Conservation (phyloP, 306 rosid genomes). For the Corylus heterophylla region DNA sequence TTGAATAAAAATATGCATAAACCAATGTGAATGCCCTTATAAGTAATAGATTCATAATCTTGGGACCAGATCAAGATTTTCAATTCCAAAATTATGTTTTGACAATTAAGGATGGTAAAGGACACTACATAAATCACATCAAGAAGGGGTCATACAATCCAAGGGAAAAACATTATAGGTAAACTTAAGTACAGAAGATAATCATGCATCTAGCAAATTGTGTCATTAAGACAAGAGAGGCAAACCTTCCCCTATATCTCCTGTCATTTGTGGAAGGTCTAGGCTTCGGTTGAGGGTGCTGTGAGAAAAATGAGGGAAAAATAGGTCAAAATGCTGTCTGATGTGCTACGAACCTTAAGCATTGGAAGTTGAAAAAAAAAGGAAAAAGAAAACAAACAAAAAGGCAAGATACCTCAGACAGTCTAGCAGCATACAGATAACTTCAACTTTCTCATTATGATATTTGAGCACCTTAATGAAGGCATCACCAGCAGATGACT, state of each 20-base stretch:
- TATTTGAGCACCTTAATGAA: constrained; percentile 58
- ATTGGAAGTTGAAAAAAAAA: background rate
- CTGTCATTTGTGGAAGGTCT: constrained; percentile 44
- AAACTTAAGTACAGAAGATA: background rate
- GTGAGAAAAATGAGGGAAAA: constrained; percentile 36
- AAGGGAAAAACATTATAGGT: background rate
- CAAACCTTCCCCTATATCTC: constrained; percentile 39
- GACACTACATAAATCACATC: background rate
- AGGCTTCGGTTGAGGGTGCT: constrained; percentile 50
- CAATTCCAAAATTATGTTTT: background rate
- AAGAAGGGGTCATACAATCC: background rate
- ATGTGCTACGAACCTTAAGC: background rate
- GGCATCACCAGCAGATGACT: constrained; percentile 63
- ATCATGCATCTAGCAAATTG: constrained; percentile 22
- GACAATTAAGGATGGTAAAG: background rate
- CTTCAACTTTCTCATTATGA: constrained; percentile 63
- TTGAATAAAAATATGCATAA: too few species aligned
- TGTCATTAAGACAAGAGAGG: constrained; percentile 7
- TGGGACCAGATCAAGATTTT: background rate
- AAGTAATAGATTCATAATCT: background rate
- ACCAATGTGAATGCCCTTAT: too few species aligned
- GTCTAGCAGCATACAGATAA: constrained; percentile 74
- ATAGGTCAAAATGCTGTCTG: constrained; percentile 8
- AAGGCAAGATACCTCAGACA: constrained; percentile 62
- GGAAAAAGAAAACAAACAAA: background rate